These are phyloP conservation scores for Hygrophorus pudorinus DNA, from an alignment of 768 basidiomycete genomes.

Conservation along the genomic window DNA sequence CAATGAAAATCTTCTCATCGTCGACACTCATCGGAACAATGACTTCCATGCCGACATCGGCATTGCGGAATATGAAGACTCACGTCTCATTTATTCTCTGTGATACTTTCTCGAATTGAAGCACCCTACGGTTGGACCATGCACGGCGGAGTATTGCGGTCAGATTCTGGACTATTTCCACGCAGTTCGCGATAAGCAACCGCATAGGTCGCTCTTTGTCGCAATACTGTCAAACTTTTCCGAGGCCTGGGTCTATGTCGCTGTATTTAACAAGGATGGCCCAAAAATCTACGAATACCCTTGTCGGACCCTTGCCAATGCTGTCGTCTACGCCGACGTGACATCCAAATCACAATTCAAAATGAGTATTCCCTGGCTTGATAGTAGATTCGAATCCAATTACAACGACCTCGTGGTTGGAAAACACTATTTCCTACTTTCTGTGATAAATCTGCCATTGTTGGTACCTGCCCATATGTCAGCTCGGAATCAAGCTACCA, in stretches of 20 bases:
- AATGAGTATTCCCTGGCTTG: background rate
- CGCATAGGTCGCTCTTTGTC: background rate
- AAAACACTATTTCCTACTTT: too few species aligned
- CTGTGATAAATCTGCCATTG: too few species aligned
- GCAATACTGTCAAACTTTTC: slow-evolving; percentile 3
- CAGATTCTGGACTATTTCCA: slow-evolving; percentile 1
- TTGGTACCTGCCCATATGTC: too few species aligned
- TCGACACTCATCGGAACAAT: background rate
- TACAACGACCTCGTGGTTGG: background rate
- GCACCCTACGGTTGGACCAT: background rate
- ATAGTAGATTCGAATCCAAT: background rate
- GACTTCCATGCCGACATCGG: slow-evolving; percentile 2
- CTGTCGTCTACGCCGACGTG: slow-evolving; percentile 1
- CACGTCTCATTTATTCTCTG: background rate
- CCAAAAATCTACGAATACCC: background rate
- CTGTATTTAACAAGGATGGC: background rate
- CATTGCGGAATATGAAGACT: background rate
- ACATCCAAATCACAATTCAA: background rate
- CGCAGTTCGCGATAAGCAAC: background rate
- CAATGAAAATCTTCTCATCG: background rate
- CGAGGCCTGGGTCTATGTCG: background rate
- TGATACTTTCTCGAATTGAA: slow-evolving; percentile 5
- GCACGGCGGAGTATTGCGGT: background rate
- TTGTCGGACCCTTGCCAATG: slow-evolving; percentile 1
- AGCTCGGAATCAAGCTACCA: too few species aligned